A percentile compares a stretch with the other conserved stretches of the same genome.
Evolutionary conservation across 306 rosid genomes (phyloP).

Genomic region (Heteromeles arbutifolia): DNA sequence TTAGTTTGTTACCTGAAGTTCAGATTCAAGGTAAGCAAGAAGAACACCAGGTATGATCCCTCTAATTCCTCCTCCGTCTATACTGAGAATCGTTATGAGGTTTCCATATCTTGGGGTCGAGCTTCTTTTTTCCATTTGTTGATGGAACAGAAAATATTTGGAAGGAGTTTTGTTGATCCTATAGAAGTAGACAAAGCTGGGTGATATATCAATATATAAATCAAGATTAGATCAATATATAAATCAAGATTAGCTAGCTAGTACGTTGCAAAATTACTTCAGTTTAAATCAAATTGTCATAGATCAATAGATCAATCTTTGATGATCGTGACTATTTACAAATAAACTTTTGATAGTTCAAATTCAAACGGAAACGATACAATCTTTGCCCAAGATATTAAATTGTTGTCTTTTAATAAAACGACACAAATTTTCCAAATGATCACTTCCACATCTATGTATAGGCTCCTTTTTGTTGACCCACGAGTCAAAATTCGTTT

Average conservation of each 20-base stretch:
- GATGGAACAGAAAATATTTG: neutral
- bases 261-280: too few species aligned
- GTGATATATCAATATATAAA: neutral
- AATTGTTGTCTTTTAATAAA: too few species aligned
- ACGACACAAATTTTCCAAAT: too few species aligned
- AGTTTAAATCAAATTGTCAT: too few species aligned
- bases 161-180: neutral
- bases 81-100: constrained; percentile 21
- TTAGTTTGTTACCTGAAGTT: constrained; percentile 16
- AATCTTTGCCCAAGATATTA: too few species aligned
- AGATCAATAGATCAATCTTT: too few species aligned
- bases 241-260: too few species aligned
- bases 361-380: too few species aligned
- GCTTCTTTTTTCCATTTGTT: neutral
- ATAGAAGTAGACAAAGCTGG: neutral
- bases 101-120: constrained; percentile 14
- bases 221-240: neutral
- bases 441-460: too few species aligned
- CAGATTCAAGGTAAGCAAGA: constrained; percentile 21
- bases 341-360: too few species aligned
- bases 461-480: too few species aligned
- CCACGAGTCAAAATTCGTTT: neutral
- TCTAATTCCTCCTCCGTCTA: constrained; percentile 34
- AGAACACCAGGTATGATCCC: constrained; percentile 29
- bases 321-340: too few species aligned